Percentiles rank a stretch among this genome's conserved stretches.
phyloP scores from a whole-genome alignment of 31 red algal genomes.

The Porphyra umbilicalis region DNA sequence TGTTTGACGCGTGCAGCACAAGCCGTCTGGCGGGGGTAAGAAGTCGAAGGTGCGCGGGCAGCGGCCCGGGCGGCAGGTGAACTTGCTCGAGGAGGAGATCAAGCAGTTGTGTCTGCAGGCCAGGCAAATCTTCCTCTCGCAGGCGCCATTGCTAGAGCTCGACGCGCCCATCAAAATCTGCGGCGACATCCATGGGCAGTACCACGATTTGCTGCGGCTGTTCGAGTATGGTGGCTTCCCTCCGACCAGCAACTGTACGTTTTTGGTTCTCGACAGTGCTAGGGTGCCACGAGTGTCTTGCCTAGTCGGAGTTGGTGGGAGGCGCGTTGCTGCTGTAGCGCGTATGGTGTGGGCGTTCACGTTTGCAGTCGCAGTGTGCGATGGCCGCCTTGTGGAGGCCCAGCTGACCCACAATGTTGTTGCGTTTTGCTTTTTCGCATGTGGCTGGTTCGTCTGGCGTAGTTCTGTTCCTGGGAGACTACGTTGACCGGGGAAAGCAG shows the following conservation, averaged over 20 bases:
- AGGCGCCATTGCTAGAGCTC: slow-evolving; percentile 82
- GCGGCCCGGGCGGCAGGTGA: slow-evolving; percentile 81
- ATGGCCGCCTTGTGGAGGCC: no score
- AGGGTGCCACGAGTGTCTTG: no score
- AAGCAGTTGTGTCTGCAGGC: slow-evolving; percentile 73
- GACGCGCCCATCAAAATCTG: slow-evolving; percentile 97
- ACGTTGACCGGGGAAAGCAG: slow-evolving; percentile 96
- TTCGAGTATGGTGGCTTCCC: slow-evolving; percentile 97
- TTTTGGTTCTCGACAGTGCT: no score
- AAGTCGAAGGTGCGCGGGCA: slow-evolving; percentile 16
- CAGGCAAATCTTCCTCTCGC: slow-evolving; percentile 64
- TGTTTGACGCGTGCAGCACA: background rate
- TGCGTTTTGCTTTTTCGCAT: no score
- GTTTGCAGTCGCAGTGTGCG: no score
- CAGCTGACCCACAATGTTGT: no score
- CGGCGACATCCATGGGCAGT: slow-evolving; percentile 98
- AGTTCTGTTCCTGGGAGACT: slow-evolving; percentile 90
- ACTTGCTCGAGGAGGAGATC: slow-evolving; percentile 82
- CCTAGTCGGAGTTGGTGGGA: no score
- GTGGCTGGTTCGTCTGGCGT: no score
- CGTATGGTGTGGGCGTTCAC: no score
- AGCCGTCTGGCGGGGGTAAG: background rate
- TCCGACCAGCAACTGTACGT: slow-evolving; percentile 83
- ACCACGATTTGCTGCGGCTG: slow-evolving; percentile 91
- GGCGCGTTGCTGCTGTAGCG: no score